These are phyloP conservation scores for Gnaphalium uliginosum DNA, from an alignment of 129 eudicot species.

Conservation along the genomic window DNA sequence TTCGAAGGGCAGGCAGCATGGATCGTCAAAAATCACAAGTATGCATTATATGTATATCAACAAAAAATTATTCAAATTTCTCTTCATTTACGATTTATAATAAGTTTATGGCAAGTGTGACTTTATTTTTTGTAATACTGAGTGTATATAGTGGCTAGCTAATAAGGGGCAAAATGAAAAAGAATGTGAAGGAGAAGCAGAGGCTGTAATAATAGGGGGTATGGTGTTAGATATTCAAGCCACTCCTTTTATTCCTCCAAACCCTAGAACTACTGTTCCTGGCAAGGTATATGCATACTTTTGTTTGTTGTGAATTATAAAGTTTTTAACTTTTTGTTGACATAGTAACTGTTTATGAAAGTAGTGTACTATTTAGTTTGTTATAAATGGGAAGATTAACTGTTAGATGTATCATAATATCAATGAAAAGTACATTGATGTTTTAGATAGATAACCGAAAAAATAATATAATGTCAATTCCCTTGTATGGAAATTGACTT, in stretches of 20 bases:
- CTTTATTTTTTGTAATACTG: neutral
- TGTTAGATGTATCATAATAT: neutral
- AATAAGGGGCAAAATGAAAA: conserved; percentile 22
- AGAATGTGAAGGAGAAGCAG: conserved; percentile 35
- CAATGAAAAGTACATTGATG: too few relatives aligned
- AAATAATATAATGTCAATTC: too few relatives aligned
- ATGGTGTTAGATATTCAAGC: conserved; percentile 94
- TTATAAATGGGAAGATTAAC: neutral
- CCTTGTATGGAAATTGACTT: too few relatives aligned
- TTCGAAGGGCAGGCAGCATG: too few relatives aligned
- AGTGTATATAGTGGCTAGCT: conserved; percentile 13
- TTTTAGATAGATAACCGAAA: too few relatives aligned
- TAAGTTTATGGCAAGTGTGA: too few relatives aligned
- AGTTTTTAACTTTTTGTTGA: neutral
- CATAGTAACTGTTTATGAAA: neutral
- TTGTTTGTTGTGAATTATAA: neutral
- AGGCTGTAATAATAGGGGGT: conserved; percentile 85
- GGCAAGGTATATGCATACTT: conserved; percentile 54
- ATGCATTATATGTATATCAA: too few relatives aligned
- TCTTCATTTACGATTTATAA: too few relatives aligned
- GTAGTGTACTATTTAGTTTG: neutral
- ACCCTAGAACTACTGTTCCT: conserved; percentile 80
- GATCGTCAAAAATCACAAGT: too few relatives aligned
- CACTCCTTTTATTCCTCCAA: conserved; percentile 56
- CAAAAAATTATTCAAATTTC: too few relatives aligned